These are phyloP conservation scores for Leccinellum luteum DNA, from an alignment of 768 basidiomycete genomes.

Conservation along the genomic window DNA sequence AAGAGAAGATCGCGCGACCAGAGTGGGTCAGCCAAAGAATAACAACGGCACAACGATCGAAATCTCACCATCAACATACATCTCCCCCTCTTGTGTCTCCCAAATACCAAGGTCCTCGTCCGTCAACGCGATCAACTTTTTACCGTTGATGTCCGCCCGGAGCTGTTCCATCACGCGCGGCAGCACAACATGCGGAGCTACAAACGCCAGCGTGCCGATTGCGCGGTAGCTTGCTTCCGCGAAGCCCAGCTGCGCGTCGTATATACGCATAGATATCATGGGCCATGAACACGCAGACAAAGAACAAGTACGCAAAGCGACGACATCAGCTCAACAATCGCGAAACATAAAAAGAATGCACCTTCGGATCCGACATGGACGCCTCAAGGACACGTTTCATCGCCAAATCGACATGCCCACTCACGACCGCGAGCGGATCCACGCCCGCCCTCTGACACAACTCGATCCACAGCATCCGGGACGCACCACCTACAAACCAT, in stretches of 20 bases:
- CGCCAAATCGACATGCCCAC: constrained; percentile 46
- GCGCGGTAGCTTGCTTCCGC: constrained; percentile 72
- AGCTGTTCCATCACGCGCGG: constrained; percentile 71
- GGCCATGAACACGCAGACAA: too few species aligned
- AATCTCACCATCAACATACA: constrained; percentile 72
- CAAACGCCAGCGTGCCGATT: constrained; percentile 73
- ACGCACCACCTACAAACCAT: constrained; percentile 13
- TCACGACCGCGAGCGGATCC: constrained; percentile 66
- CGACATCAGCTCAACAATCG: neutral
- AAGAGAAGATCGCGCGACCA: neutral
- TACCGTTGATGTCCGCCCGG: constrained; percentile 58
- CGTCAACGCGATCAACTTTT: constrained; percentile 58
- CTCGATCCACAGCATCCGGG: constrained; percentile 64
- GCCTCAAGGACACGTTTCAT: constrained; percentile 50
- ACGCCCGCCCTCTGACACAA: constrained; percentile 63
- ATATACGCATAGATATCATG: neutral
- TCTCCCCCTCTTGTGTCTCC: constrained; percentile 78
- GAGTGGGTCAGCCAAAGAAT: neutral
- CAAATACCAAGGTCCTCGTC: constrained; percentile 80
- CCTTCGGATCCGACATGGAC: constrained; percentile 47
- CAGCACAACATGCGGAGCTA: constrained; percentile 67
- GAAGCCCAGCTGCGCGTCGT: constrained; percentile 41
- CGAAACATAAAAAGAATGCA: constrained; percentile 17
- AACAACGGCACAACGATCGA: neutral
- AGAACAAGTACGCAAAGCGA: neutral